Conservation (phyloP, 1,284 basidiomycete species). For the Ceratorhiza oryzae-sativae region DNA sequence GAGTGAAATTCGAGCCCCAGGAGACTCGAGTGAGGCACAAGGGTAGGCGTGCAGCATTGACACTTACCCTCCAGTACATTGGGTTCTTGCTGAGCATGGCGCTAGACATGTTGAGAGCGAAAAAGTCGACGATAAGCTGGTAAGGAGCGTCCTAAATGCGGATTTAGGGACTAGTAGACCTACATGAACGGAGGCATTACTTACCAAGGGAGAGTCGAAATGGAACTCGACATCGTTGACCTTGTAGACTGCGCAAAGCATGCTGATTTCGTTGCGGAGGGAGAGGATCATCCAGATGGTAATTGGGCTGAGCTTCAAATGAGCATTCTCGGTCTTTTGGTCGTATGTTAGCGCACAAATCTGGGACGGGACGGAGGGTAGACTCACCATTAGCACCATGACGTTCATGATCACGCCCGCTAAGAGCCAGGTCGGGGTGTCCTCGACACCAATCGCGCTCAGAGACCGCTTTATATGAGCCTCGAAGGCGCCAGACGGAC, state of each 20-base stretch:
- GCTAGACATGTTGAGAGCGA: neutral
- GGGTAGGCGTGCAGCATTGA: neutral
- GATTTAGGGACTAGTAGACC: neutral
- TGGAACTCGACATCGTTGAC: slow-evolving; percentile 7
- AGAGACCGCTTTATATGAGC: neutral
- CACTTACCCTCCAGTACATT: neutral
- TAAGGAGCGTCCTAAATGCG: neutral
- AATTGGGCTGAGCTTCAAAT: neutral
- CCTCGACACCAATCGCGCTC: neutral
- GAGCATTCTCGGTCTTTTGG: neutral
- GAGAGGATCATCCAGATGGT: slow-evolving; percentile 5
- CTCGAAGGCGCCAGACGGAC: neutral
- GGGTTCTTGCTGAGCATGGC: slow-evolving; percentile 6
- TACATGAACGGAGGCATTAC: neutral
- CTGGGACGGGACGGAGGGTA: neutral
- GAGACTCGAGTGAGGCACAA: no score
- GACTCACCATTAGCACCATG: slow-evolving; percentile 4
- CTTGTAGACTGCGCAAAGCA: neutral
- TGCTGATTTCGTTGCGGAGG: neutral
- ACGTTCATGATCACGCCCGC: slow-evolving; percentile 2
- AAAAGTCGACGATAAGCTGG: slow-evolving; percentile 2
- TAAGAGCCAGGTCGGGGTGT: neutral
- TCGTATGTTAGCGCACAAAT: neutral
- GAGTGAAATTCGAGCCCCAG: no score
- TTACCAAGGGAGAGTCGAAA: slow-evolving; percentile 7